Base-by-base conservation (phyloP, 495 filamentous ascomycete genomes). In the Margaritispora aquatica region DNA sequence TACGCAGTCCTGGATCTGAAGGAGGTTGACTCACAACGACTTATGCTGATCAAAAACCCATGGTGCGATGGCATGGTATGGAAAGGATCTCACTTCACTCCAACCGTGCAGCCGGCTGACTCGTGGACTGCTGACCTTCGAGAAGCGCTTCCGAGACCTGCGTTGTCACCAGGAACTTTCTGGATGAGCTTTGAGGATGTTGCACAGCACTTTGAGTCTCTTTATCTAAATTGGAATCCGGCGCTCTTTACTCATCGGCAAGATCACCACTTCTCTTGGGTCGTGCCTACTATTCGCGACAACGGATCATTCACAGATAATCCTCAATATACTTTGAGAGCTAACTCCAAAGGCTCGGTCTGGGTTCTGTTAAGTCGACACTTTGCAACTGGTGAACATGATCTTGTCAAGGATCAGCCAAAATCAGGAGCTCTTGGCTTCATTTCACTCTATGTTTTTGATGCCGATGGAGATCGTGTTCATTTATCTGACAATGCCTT, bases 201-300 rank as follows among this genome's bases (percentile, higher is more conserved):
- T 7, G 79, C 90, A 27, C 92, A 94, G 64, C 83, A 94, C 65
- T 99, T 96, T 62, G 89, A 96, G 60, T 95, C 92, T 23, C 79
- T 97, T 26, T 99, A 97, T 71, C 75, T 97, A 47, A 99, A 97
- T 71, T 99, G 95, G 95, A 96, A 96, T 64, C 92, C 95, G 5
- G 81, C 79, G 1, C 74, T 96, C 8, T 99, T 99, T 71, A 74
- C 73, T 13, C 73, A 86, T 62, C 85, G 89, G 26, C 84, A 96
- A 68, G 92, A 97, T 65, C 80, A 90, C 55, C 94, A 99, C 71
- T 96, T 97, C 70, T 74, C 79, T 2, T 99, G 94, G 94, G 81
- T 88, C 36, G 75, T 95, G 19, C 78, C 85, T 0, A 75, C 70
- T n/a, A 73, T 77, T 13, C 80, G 74, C 24, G 78, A 79, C 48